Conservation (phyloP, 2,329 filamentous ascomycete genomes). For the Xylaria sp. region DNA sequence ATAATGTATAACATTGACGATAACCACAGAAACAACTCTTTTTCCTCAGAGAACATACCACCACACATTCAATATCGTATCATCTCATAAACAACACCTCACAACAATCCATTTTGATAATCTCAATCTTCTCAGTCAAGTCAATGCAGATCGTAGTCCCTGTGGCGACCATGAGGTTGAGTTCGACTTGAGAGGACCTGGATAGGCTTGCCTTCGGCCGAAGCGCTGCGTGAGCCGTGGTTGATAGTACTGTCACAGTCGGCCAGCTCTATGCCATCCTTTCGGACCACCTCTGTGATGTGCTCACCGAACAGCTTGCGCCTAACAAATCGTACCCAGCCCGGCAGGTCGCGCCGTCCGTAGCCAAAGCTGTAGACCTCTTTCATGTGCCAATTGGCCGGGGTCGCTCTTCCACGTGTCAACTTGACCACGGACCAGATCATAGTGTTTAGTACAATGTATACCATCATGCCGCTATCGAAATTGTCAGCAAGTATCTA, state of each 20-base stretch:
- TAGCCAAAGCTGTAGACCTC: constrained; percentile 66
- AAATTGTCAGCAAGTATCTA: constrained; percentile 30
- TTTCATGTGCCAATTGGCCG: constrained; percentile 64
- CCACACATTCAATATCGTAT: constrained; percentile 22
- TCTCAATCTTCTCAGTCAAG: constrained; percentile 40
- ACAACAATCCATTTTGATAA: background rate
- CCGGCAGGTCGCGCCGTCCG: constrained; percentile 66
- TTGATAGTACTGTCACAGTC: constrained; percentile 50
- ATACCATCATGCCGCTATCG: constrained; percentile 62
- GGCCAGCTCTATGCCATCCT: constrained; percentile 48
- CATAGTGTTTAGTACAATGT: constrained; percentile 64
- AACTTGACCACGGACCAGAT: constrained; percentile 62
- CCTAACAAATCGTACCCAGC: constrained; percentile 62
- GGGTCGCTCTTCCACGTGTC: constrained; percentile 59
- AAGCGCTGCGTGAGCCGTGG: constrained; percentile 45
- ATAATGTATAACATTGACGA: constrained; percentile 31
- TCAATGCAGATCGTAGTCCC: constrained; percentile 42
- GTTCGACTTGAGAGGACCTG: constrained; percentile 31
- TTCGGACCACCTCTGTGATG: constrained; percentile 37
- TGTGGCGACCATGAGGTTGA: constrained; percentile 33
- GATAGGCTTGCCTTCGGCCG: constrained; percentile 44
- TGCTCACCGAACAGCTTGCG: constrained; percentile 39
- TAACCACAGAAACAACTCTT: constrained; percentile 11
- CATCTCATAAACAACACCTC: constrained; percentile 10
- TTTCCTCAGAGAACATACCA: constrained; percentile 27